Evolutionary conservation across 208 protist species (phyloP), one percentile per base, ranked within the genome.

Genomic region (Trypanosoma rangeli): DNA sequence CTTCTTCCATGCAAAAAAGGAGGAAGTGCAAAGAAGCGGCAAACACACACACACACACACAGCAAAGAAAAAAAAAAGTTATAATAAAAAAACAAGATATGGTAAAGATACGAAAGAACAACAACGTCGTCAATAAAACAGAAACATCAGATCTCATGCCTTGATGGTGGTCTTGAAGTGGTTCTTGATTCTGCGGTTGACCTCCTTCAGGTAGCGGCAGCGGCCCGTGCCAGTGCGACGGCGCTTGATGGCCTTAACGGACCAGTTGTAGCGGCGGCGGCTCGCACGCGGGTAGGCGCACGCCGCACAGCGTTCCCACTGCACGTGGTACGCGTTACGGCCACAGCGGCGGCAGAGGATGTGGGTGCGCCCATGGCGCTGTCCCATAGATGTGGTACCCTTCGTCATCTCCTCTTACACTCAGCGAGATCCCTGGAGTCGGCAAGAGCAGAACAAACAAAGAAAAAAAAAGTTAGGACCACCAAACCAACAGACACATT

Each of bases 221-320:
- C 99, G 96, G 68, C 99, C 99, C 59, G 98, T 99, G 75, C 99
- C 99, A 46, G 97, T 99, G 55, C 92, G 98, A 70, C 97, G 97
- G 80, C 99, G 94, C 87, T 98, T 98, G 76, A 98, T 95, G 66
- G 98, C 92, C 93, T 99, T 99, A 46, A 94, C 83, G 55, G 82
- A 90, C 98, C 98, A 99, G 89, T 98, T 98, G 89, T 95, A 98
- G 90, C 89, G 94, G 73, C 99, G 90, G 76, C 97, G 94, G 73
- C 95, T 96, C 35, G 98, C 76, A 49, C 93, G 84, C 53, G 99
- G 99, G 92, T 97, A 99, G 61, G 91, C 98, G 86, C 99, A 99
- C 59, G 98, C 94, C 74, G 94, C 90, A 88, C 99, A 99, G 33
- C 79, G 90, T 79, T 95, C 84, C 94, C 99, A 99, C 93, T 99